Percentiles rank a stretch among this genome's conserved stretches.
phyloP scores from a whole-genome alignment of 352 stramenopile species.

The Pythium dissimile region DNA sequence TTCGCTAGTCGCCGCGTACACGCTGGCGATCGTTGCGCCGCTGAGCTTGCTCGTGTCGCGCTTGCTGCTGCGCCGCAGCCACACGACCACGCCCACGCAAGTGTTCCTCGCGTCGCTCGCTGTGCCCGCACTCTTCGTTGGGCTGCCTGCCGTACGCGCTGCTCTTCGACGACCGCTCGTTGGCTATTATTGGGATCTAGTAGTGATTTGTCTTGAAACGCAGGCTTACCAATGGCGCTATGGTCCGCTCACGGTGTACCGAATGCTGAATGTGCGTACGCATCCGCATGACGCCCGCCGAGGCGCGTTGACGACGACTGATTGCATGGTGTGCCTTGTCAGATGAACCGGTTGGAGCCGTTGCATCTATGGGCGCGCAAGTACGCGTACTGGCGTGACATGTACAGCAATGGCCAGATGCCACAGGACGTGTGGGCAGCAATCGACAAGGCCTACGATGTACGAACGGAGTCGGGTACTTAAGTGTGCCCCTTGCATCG shows the following conservation, averaged over 20 bases:
- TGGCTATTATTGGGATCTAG: neutral
- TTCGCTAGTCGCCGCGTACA: slow-evolving; percentile 36
- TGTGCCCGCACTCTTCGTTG: slow-evolving; percentile 39
- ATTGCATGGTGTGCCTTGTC: neutral
- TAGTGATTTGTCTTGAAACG: neutral
- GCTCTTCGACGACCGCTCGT: neutral
- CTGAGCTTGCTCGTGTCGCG: slow-evolving; percentile 30
- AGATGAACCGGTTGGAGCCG: slow-evolving; percentile 55
- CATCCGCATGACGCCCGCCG: neutral
- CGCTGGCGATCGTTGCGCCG: slow-evolving; percentile 45
- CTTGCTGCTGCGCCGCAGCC: slow-evolving; percentile 34
- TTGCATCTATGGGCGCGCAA: slow-evolving; percentile 58
- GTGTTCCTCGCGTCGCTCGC: slow-evolving; percentile 42
- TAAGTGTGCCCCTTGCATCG: neutral
- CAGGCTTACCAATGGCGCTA: slow-evolving; percentile 24
- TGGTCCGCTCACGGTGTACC: slow-evolving; percentile 24
- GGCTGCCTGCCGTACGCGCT: slow-evolving; percentile 29
- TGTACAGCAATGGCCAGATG: slow-evolving; percentile 50
- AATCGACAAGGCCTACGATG: slow-evolving; percentile 64
- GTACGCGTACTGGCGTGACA: slow-evolving; percentile 52
- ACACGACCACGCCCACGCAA: slow-evolving; percentile 37
- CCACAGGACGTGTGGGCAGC: slow-evolving; percentile 39
- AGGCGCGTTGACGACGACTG: neutral
- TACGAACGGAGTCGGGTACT: slow-evolving; percentile 18
- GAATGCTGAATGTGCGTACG: slow-evolving; percentile 7